These are phyloP conservation scores for Erysimum cheiranthoides DNA, from an alignment of 345 rosid species.

Conservation along the genomic window DNA sequence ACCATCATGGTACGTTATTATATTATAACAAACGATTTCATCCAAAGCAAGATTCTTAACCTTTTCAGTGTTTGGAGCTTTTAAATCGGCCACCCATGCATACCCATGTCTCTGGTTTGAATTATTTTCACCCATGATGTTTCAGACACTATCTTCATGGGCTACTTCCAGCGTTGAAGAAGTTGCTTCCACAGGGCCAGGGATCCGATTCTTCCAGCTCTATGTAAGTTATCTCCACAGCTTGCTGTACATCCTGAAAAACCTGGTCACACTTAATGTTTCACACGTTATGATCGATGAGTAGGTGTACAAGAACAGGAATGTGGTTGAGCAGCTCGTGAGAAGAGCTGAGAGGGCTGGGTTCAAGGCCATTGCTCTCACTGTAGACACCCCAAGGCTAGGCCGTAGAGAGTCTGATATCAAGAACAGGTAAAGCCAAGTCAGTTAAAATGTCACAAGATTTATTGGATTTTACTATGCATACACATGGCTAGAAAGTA, in stretches of 20 bases:
- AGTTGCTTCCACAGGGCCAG: constrained; percentile 93
- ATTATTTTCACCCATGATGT: constrained; percentile 23
- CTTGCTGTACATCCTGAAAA: neutral
- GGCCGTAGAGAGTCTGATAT: constrained; percentile 96
- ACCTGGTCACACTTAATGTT: constrained; percentile 25
- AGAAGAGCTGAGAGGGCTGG: constrained; percentile 94
- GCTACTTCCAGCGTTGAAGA: constrained; percentile 92
- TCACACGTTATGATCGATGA: constrained; percentile 23
- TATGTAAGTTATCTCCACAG: constrained; percentile 56
- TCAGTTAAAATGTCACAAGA: constrained; percentile 1
- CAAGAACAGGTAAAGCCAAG: constrained; percentile 67
- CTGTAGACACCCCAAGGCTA: constrained; percentile 91
- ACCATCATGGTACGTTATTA: constrained; percentile 71
- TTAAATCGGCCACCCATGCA: neutral
- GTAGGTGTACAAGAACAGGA: constrained; percentile 79
- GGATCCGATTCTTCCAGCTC: constrained; percentile 87
- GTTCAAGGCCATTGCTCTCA: constrained; percentile 93
- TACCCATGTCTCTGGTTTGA: constrained; percentile 5
- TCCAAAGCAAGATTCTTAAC: neutral
- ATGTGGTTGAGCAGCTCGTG: constrained; percentile 83
- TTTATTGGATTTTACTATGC: neutral
- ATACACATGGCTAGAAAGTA: neutral
- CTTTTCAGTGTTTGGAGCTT: neutral
- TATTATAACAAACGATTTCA: neutral
- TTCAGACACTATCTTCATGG: constrained; percentile 90